A percentile compares a stretch with the other conserved stretches of the same genome.
phyloP scores from a whole-genome alignment of 2,329 filamentous ascomycete species.

The Colletotrichum musae region DNA sequence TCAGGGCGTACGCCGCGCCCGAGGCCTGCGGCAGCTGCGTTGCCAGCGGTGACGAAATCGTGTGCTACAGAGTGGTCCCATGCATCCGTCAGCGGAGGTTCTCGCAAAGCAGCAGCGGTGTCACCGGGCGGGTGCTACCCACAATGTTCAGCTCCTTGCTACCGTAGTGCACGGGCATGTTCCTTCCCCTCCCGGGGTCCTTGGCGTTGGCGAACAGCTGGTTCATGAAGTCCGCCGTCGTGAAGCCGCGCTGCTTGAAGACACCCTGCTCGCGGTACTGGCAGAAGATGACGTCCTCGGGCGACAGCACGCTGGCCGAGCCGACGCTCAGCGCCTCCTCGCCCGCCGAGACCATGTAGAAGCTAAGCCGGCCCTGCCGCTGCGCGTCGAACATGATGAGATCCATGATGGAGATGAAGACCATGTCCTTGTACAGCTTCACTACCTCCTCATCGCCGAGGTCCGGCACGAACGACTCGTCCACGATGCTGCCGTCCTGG shows the following conservation, averaged over 20 bases:
- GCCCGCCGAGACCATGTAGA: slow-evolving; percentile 97
- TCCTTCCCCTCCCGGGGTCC: slow-evolving; percentile 85
- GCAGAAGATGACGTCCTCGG: slow-evolving; percentile 90
- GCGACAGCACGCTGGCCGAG: slow-evolving; percentile 85
- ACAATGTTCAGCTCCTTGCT: slow-evolving; percentile 87
- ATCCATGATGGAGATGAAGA: slow-evolving; percentile 87
- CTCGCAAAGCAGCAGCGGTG: neutral
- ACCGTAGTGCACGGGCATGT: slow-evolving; percentile 98
- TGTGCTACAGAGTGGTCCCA: slow-evolving; percentile 69
- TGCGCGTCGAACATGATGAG: slow-evolving; percentile 98
- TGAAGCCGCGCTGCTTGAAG: slow-evolving; percentile 90
- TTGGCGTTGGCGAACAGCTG: slow-evolving; percentile 91
- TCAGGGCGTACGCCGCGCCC: slow-evolving; percentile 89
- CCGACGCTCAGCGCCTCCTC: slow-evolving; percentile 96
- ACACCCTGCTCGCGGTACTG: slow-evolving; percentile 97
- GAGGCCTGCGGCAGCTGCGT: slow-evolving; percentile 92
- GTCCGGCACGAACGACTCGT: slow-evolving; percentile 78
- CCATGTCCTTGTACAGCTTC: slow-evolving; percentile 76
- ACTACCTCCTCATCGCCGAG: slow-evolving; percentile 75
- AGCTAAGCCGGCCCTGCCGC: slow-evolving; percentile 91
- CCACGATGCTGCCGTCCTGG: slow-evolving; percentile 87
- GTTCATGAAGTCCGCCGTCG: slow-evolving; percentile 91
- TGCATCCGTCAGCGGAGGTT: neutral
- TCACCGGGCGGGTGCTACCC: slow-evolving; percentile 49
- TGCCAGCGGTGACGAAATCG: slow-evolving; percentile 85